Conservation (phyloP, 2,329 filamentous ascomycete genomes). For the Hortaea werneckii region DNA sequence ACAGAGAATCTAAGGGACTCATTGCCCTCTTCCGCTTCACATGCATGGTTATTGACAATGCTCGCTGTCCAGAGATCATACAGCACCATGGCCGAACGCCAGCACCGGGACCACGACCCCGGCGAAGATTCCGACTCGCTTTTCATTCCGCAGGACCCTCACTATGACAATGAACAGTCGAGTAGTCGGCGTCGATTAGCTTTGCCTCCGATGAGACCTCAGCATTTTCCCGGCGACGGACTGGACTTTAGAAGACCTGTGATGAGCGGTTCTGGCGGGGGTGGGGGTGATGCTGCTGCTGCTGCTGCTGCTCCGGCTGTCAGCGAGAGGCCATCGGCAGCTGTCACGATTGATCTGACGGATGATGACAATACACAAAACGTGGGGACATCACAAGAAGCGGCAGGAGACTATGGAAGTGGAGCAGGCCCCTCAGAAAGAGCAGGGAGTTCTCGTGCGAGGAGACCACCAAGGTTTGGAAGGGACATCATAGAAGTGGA, state of each 20-base stretch:
- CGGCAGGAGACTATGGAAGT: background rate
- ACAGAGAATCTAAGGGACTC: too few relatives aligned
- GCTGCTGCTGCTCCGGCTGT: too few relatives aligned
- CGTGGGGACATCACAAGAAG: background rate
- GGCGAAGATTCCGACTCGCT: conserved; percentile 9
- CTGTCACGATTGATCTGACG: conserved; percentile 29
- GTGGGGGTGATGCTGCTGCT: background rate
- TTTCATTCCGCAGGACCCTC: conserved; percentile 20
- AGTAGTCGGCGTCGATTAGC: conserved; percentile 19
- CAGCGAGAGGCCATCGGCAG: background rate
- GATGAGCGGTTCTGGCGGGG: conserved; percentile 21
- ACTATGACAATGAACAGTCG: conserved; percentile 24
- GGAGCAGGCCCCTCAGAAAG: background rate
- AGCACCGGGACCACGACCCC: background rate
- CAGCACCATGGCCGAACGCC: conserved; percentile 10
- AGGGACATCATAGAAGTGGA: conserved; percentile 16
- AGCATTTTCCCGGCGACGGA: conserved; percentile 42
- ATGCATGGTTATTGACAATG: background rate
- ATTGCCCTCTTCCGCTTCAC: too few relatives aligned
- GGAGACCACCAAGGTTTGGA: conserved; percentile 31
- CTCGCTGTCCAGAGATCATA: conserved; percentile 5
- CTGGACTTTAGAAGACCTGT: conserved; percentile 45
- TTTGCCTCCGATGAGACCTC: conserved; percentile 15
- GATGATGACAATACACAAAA: conserved; percentile 12
- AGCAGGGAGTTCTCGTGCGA: conserved; percentile 18